These are phyloP conservation scores for Sisymbrium altissimum DNA, from an alignment of 345 rosid species.

Conservation along the genomic window DNA sequence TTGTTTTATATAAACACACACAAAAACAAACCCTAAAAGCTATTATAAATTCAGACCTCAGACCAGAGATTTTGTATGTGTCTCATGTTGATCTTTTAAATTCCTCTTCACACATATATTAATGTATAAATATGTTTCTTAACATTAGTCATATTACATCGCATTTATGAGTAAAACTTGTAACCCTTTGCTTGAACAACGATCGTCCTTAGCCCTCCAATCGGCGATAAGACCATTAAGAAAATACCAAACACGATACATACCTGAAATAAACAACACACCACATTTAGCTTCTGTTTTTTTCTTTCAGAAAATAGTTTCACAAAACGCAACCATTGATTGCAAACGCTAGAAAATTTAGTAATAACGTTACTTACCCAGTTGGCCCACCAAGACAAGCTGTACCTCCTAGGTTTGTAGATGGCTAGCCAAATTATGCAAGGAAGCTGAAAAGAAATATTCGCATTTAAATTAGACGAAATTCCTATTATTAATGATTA, in stretches of 20 bases:
- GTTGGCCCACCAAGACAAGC: constrained; percentile 67
- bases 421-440: constrained; percentile 74
- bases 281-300: neutral
- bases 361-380: constrained; percentile 46
- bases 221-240: constrained; percentile 66
- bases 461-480: neutral
- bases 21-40: constrained; percentile 19
- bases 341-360: neutral
- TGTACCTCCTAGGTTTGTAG: constrained; percentile 60
- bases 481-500: neutral
- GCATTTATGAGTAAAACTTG: constrained; percentile 54
- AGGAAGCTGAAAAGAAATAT: constrained; percentile 48
- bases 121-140: neutral
- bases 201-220: constrained; percentile 76
- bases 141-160: neutral
- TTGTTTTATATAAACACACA: neutral
- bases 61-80: neutral
- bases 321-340: neutral
- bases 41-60: constrained; percentile 15
- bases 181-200: constrained; percentile 53
- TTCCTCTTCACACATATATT: constrained; percentile 6
- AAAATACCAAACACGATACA: constrained; percentile 60
- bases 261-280: constrained; percentile 43
- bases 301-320: neutral
- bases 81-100: constrained; percentile 9